Conservation (phyloP, 169 alveolate genomes). For the Babesia caballi region DNA sequence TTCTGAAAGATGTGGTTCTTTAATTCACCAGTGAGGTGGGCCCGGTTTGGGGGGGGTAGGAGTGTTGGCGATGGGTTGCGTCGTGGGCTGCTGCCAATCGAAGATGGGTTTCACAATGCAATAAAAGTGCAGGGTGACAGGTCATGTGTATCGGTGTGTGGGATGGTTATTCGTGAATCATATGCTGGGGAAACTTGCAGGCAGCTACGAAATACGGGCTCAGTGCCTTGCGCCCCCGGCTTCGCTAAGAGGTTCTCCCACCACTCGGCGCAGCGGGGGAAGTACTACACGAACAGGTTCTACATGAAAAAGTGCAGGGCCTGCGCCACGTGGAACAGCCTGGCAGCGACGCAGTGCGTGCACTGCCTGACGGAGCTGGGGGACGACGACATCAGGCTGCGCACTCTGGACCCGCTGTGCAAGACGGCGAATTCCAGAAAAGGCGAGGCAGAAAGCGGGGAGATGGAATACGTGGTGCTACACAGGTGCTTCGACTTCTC, state of each 20-base stretch:
- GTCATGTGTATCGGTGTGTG: too few relatives aligned
- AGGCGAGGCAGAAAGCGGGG: not conserved
- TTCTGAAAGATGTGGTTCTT: constrained; percentile 5
- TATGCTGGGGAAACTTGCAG: too few relatives aligned
- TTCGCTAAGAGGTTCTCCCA: constrained; percentile 24
- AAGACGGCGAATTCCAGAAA: constrained; percentile 33
- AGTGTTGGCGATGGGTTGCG: too few relatives aligned
- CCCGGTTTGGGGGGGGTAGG: too few relatives aligned
- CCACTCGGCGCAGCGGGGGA: constrained; percentile 53
- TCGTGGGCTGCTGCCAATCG: not conserved
- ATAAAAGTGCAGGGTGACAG: too few relatives aligned
- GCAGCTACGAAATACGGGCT: too few relatives aligned
- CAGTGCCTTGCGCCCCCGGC: too few relatives aligned
- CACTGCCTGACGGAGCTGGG: constrained; percentile 40
- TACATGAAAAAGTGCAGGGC: constrained; percentile 54
- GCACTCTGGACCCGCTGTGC: constrained; percentile 53
- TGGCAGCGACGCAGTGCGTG: constrained; percentile 34
- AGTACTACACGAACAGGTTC: constrained; percentile 55
- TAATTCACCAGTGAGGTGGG: too few relatives aligned
- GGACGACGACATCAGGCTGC: constrained; percentile 49
- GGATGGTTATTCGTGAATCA: too few relatives aligned
- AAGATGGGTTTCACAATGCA: not conserved
- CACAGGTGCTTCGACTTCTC: constrained; percentile 63
- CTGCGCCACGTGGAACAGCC: constrained; percentile 48
- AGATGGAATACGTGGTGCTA: not conserved